Conservation (phyloP, 345 rosid genomes). For the Mercurialis annua region DNA sequence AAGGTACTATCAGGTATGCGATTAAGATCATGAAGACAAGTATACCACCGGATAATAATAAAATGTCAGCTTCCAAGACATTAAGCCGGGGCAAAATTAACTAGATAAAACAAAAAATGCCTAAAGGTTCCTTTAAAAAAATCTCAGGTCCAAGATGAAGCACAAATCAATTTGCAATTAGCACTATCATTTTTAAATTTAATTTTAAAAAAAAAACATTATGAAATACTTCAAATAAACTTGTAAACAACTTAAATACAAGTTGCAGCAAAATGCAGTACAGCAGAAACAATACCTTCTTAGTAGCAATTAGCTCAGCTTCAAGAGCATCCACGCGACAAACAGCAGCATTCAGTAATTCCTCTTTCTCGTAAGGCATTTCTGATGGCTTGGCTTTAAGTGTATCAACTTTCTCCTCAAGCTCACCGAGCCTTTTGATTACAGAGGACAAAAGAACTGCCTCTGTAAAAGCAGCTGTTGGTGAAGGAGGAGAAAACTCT, state of each 20-base stretch:
- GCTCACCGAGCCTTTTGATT: slow-evolving; percentile 71
- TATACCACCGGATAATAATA: background rate
- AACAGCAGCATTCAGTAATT: slow-evolving; percentile 90
- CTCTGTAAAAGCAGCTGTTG: slow-evolving; percentile 44
- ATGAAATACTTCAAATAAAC: background rate
- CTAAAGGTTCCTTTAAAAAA: background rate
- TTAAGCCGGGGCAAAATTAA: background rate
- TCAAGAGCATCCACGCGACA: slow-evolving; percentile 97
- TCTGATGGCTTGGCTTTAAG: slow-evolving; percentile 85
- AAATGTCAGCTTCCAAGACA: background rate
- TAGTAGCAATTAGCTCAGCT: slow-evolving; percentile 97
- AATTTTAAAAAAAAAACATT: background rate
- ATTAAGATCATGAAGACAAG: background rate
- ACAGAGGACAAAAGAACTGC: slow-evolving; percentile 67
- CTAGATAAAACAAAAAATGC: background rate
- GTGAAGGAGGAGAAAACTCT: slow-evolving; percentile 57
- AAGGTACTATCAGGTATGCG: background rate
- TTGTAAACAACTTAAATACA: background rate
- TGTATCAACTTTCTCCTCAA: slow-evolving; percentile 81
- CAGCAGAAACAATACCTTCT: slow-evolving; percentile 53
- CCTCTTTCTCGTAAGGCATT: slow-evolving; percentile 98
- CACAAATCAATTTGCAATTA: background rate
- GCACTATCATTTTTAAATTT: background rate
- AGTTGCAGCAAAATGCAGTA: background rate
- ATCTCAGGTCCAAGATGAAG: background rate